Evolutionary conservation across 495 filamentous ascomycete genomes (phyloP).

Genomic region (Pseudomonodictys pantanalensis): DNA sequence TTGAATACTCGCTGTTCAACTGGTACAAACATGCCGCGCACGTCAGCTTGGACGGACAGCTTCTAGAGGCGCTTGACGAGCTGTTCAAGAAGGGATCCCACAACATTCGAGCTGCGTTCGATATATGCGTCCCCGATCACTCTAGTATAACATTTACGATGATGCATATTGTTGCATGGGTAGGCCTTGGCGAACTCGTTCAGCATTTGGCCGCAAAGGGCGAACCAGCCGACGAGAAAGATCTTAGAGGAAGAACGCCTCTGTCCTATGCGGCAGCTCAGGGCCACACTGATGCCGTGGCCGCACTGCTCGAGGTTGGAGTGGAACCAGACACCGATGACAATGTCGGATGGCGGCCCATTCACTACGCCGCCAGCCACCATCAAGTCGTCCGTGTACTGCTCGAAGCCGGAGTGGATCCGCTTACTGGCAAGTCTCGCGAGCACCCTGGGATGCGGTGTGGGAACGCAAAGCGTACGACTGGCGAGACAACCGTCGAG

Average conservation of each 20-base stretch:
- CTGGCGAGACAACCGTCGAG: background rate
- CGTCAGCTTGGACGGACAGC: background rate
- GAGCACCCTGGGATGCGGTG: conserved; percentile 24
- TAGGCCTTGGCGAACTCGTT: background rate
- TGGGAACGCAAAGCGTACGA: conserved; percentile 13
- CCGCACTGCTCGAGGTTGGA: conserved; percentile 34
- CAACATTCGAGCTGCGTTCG: no score
- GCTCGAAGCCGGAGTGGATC: conserved; percentile 37
- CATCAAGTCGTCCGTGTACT: conserved; percentile 30
- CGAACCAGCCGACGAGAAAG: conserved; percentile 12
- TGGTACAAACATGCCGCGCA: conserved; percentile 33
- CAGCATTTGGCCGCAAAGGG: no score
- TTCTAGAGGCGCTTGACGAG: no score
- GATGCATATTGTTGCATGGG: conserved; percentile 1
- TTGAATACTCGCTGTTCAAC: conserved; percentile 37
- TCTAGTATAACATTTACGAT: no score
- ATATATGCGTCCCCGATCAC: no score
- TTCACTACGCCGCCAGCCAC: conserved; percentile 40
- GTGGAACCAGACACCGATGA: conserved; percentile 28
- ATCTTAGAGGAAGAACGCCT: conserved; percentile 24
- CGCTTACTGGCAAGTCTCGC: conserved; percentile 35
- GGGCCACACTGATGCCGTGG: conserved; percentile 31
- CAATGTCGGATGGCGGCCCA: conserved; percentile 29
- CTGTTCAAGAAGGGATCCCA: no score
- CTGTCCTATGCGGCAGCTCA: conserved; percentile 35